phyloP scores from a whole-genome alignment of 345 rosid genomes.

The Pistacia atlantica region DNA sequence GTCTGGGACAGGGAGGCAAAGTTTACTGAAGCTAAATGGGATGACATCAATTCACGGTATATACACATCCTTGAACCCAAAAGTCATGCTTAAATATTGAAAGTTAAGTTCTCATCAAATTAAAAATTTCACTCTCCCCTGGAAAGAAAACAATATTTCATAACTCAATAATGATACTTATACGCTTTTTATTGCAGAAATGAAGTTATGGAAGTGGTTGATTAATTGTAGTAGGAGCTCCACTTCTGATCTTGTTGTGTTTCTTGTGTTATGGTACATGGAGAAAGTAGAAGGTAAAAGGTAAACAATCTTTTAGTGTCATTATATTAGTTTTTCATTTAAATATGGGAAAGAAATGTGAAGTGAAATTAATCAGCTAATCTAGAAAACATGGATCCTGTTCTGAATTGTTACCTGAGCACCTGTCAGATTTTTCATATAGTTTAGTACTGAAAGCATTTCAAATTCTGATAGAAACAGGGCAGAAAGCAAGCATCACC shows the following conservation, averaged over 20 bases:
- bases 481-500: too few species aligned
- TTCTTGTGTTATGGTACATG: not conserved
- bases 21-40: not conserved
- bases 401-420: too few species aligned
- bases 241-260: not conserved
- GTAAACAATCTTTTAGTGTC: not conserved
- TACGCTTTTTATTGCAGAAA: not conserved
- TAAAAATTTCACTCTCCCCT: too few species aligned
- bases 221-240: slow-evolving; percentile 11
- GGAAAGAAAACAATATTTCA: too few species aligned
- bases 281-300: slow-evolving; percentile 1
- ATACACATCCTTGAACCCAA: not conserved
- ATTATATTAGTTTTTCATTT: not conserved
- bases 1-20: not conserved
- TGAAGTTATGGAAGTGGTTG: slow-evolving; percentile 8
- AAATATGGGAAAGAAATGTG: not conserved
- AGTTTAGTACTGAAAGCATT: too few species aligned
- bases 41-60: not conserved
- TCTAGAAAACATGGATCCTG: too few species aligned
- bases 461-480: too few species aligned
- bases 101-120: too few species aligned
- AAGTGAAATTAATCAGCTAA: too few species aligned
- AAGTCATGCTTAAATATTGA: too few species aligned
- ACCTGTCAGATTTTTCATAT: too few species aligned
- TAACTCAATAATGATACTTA: too few species aligned